phyloP scores from a whole-genome alignment of 352 stramenopile genomes.

The Phytophthora meadii region DNA sequence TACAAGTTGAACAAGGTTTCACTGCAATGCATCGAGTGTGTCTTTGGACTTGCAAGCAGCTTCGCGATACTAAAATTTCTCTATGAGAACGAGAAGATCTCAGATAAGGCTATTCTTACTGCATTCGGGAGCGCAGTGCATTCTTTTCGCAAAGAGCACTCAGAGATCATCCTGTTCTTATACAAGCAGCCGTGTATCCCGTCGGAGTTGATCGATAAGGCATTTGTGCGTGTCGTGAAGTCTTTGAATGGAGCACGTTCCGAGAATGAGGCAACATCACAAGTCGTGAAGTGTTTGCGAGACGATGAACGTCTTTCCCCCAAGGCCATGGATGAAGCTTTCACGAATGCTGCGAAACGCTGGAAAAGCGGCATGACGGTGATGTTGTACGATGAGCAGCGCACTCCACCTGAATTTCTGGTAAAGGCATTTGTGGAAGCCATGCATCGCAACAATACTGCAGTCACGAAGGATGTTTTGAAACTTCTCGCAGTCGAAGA shows the following conservation, averaged over 20 bases:
- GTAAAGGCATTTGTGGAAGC: constrained; percentile 5
- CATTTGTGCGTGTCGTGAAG: not conserved
- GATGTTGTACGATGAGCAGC: not conserved
- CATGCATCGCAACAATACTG: not conserved
- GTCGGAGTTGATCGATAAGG: constrained; percentile 1
- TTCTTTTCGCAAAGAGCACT: not conserved
- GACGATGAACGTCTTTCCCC: constrained; percentile 1
- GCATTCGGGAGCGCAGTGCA: not conserved
- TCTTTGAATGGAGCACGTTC: too few species aligned
- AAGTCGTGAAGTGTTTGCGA: not conserved
- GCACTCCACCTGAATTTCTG: not conserved
- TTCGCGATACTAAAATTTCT: not conserved
- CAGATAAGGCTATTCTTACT: not conserved
- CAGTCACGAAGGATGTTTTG: not conserved
- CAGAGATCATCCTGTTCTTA: not conserved
- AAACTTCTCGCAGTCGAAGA: constrained; percentile 1
- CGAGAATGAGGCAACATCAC: too few species aligned
- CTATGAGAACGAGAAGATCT: constrained; percentile 3
- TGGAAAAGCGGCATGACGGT: not conserved
- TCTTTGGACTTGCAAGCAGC: not conserved
- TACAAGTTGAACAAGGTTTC: not conserved
- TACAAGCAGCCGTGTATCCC: not conserved
- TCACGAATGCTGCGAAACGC: not conserved
- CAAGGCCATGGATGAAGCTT: not conserved
- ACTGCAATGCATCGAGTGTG: not conserved